Evolutionary conservation across 257 asterid genomes (phyloP), one percentile per base, ranked within the genome.

Genomic region (Mitragyna speciosa): DNA sequence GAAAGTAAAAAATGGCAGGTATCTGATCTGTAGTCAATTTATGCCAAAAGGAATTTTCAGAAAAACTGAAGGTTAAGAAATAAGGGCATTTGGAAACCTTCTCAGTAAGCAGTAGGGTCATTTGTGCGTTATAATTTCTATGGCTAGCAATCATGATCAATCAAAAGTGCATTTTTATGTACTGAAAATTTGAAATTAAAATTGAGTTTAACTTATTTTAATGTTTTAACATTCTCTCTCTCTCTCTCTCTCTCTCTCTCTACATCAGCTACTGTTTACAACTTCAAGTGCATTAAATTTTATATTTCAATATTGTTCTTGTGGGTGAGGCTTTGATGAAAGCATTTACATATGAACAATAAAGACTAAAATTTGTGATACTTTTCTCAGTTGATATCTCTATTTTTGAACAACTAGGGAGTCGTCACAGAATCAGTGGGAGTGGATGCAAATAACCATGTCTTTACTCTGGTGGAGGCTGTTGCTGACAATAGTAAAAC

Each of bases 401-500:
- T 75, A 82, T 79, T 66, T 77, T 70, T 63, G 82, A 81, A 80
- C 78, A 75, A 88, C 79, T 80, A 95, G 99, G 99, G 99, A 78
- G 89, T 95, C 81, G 84, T 95, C 84, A 81, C 90, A 58, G 99
- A 93, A 85, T 89, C 97, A 75, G 83, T 52, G 33, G 85, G 82
- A 68, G 81, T 48, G 41, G 96, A 91, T 75, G 87, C 88, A 31
- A 87, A 88, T 79, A 94, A 88, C 82, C 89, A 81, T 80, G 78
- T 39, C 70, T 90, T 89, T 82, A 89, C 90, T 56, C 85, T 96
- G 88, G 97, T 96, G 83, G 98, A 93, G 76, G 81, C 89, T 72
- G 80, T 87, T 82, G 84, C 39, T 78, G 97, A 94, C 78, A 72
- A 89, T 76, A 91, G 92, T 86, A 91, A 89, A 79, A 82, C 87